Base-by-base conservation (phyloP, 257 asterid genomes). In the Nicotiana undulata region DNA sequence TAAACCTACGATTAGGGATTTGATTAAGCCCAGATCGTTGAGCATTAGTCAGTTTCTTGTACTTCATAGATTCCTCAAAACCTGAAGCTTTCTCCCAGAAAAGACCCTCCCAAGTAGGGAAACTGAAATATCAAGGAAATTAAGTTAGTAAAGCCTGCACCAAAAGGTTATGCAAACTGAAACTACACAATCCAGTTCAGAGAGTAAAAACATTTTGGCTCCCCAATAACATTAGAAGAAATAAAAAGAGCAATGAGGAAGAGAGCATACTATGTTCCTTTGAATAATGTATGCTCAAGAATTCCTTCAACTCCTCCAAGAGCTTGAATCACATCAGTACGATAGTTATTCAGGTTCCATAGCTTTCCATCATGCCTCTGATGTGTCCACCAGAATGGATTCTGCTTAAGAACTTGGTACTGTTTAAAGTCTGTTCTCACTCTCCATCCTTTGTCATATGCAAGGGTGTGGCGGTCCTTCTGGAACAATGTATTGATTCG, bases 11-110 rank as follows among this genome's bases (percentile, higher is more conserved):
- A 74, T 96, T 96, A 7, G 98, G 99, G 26, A 96, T 96, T 84
- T 96, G 99, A 85, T 96, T 96, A 37, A 96, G 99, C 72, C 99
- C 99, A 83, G 99, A 96, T 83, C 99, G 88, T 76, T 96, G 99
- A 31, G 99, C 99, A 85, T 96, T 96, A 0, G 99, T 96, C 89
- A 96, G 83, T 85, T 96, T 96, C 91, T 94, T 96, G 79, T 96
- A 96, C 86, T 96, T 96, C 99, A 96, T 96, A 49, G 99, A 96
- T 89, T 96, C 99, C 88, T 96, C 99, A 79, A 96, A 96, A 79
- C 99, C 99, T 66, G 99, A 96, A 74, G 99, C 99, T 92, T 96
- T 96, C 89, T 96, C 99, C 99, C 99, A 94, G 90, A 96, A 96
- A 81, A 96, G 98, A 86, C 99, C 99, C 92, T 96, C 99, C 98